Conservation (phyloP, 2,329 filamentous ascomycete genomes). For the Paraphaeosphaeria sporulosa region DNA sequence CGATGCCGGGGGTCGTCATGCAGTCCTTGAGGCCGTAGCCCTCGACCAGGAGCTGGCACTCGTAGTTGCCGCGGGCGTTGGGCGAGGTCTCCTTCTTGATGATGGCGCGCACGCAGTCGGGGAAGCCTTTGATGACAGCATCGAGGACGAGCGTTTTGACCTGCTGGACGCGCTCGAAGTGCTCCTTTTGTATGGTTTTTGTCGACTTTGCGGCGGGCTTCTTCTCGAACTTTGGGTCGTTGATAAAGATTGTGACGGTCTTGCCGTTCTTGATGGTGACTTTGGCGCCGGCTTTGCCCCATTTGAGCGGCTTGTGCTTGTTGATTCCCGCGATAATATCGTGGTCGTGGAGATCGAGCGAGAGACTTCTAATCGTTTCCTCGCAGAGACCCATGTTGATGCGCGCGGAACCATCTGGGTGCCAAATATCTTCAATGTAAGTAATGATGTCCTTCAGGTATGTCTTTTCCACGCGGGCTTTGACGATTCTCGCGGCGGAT, state of each 20-base stretch:
- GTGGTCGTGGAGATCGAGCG: slow-evolving; percentile 76
- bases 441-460: slow-evolving; percentile 82
- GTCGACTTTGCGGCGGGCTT: slow-evolving; percentile 38
- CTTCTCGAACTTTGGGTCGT: slow-evolving; percentile 51
- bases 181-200: slow-evolving; percentile 60
- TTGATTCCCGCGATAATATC: slow-evolving; percentile 82
- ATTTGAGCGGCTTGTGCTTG: slow-evolving; percentile 83
- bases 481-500: slow-evolving; percentile 85
- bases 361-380: slow-evolving; percentile 78
- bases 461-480: slow-evolving; percentile 94
- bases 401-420: slow-evolving; percentile 71
- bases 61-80: slow-evolving; percentile 69
- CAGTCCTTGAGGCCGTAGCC: slow-evolving; percentile 89
- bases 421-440: slow-evolving; percentile 89
- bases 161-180: slow-evolving; percentile 81
- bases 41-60: slow-evolving; percentile 75
- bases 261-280: slow-evolving; percentile 49
- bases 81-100: slow-evolving; percentile 79
- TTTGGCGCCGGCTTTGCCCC: slow-evolving; percentile 70
- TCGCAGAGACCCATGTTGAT: slow-evolving; percentile 84
- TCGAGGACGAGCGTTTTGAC: slow-evolving; percentile 82
- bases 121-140: slow-evolving; percentile 89
- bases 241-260: slow-evolving; percentile 74
- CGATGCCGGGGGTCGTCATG: slow-evolving; percentile 92
- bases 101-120: slow-evolving; percentile 84